Evolutionary conservation across 106 monocot genomes (phyloP).

Genomic region (Triglochin maritima): DNA sequence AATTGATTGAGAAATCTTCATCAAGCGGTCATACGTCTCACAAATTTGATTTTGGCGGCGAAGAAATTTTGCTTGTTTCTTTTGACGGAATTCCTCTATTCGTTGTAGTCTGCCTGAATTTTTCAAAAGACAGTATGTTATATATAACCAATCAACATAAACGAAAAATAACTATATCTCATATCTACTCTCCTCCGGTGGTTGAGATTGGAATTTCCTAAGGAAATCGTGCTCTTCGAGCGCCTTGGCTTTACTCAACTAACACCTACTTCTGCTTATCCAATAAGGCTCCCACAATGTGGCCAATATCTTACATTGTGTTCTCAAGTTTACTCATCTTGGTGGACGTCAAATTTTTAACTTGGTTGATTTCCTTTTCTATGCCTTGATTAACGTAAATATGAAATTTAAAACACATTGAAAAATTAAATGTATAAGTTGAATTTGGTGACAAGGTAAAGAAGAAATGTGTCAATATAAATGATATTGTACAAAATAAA

Average conservation of each 20-base stretch:
- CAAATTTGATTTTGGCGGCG: constrained; percentile 57
- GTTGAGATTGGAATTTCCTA: constrained; percentile 58
- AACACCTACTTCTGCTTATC: constrained; percentile 61
- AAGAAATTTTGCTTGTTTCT: constrained; percentile 67
- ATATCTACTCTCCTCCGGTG: constrained; percentile 79
- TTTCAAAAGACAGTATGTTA: not conserved
- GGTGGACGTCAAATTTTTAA: constrained; percentile 47
- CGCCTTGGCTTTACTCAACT: constrained; percentile 45
- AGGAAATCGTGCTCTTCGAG: constrained; percentile 60
- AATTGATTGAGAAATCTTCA: constrained; percentile 66
- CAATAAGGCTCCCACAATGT: constrained; percentile 33
- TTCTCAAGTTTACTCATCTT: constrained; percentile 76
- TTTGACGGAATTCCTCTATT: constrained; percentile 51
- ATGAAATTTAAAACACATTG: no score
- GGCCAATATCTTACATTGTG: constrained; percentile 52
- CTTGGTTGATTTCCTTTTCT: constrained; percentile 39
- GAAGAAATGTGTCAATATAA: no score
- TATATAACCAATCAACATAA: no score
- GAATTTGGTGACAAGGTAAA: no score
- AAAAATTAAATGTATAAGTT: no score
- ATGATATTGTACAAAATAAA: no score
- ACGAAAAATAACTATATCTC: not conserved
- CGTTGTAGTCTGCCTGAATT: constrained; percentile 50
- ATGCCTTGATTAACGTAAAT: no score
- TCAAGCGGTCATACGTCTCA: constrained; percentile 48